phyloP scores from a whole-genome alignment of 2,329 filamentous ascomycete species.

The Colletotrichum tropicale region DNA sequence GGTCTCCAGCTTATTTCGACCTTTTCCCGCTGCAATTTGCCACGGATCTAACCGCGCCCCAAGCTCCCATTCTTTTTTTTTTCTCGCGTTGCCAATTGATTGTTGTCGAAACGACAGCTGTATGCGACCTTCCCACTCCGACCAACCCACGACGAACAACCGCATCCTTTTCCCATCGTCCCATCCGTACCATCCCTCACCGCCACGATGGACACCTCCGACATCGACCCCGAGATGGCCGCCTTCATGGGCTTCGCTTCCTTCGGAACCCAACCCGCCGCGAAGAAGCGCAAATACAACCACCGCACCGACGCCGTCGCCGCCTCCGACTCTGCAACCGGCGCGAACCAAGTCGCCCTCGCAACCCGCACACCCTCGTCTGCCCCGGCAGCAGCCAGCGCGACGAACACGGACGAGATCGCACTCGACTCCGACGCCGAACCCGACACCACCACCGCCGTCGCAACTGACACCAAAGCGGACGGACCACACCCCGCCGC shows the following conservation, averaged over 20 bases:
- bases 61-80: background rate
- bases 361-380: conserved; percentile 27
- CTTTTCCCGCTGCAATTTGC: background rate
- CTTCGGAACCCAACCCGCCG: conserved; percentile 64
- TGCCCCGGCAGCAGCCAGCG: background rate
- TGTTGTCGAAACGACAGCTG: background rate
- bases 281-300: conserved; percentile 73
- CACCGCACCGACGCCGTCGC: conserved; percentile 56
- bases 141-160: background rate
- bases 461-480: background rate
- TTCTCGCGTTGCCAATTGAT: background rate
- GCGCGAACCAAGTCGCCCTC: conserved; percentile 42
- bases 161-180: background rate
- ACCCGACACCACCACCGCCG: conserved; percentile 20
- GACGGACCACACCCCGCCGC: background rate
- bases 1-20: conserved; percentile 10
- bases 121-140: background rate
- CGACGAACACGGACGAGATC: conserved; percentile 50
- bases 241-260: conserved; percentile 75
- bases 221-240: conserved; percentile 54
- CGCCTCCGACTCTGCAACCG: conserved; percentile 33
- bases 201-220: conserved; percentile 18
- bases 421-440: conserved; percentile 44
- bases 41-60: conserved; percentile 3
- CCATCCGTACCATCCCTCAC: background rate